These are phyloP conservation scores for Ulota crispa DNA, from an alignment of 225 moss, liverwort and hornwort species.

Conservation along the genomic window DNA sequence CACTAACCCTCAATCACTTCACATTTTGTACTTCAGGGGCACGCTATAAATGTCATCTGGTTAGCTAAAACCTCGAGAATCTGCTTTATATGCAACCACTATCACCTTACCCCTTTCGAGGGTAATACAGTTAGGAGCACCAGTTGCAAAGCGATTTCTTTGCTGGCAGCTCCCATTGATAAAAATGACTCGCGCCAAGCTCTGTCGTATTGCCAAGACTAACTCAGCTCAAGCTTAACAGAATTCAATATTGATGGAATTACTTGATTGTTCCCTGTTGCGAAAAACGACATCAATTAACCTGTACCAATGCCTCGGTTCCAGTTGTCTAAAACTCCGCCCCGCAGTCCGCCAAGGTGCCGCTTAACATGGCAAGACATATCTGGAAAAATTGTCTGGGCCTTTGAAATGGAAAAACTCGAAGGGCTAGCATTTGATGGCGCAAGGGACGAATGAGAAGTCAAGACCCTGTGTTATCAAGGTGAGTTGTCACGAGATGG, in stretches of 20 bases:
- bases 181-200: constrained; percentile 13
- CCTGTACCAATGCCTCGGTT: constrained; percentile 13
- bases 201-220: background rate
- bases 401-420: constrained; percentile 8
- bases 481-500: constrained; percentile 41
- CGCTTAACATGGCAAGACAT: background rate
- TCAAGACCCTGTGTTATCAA: constrained; percentile 36
- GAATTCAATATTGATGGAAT: constrained; percentile 11
- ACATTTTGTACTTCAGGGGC: background rate
- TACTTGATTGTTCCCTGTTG: constrained; percentile 22
- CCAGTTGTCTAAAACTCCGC: constrained; percentile 2
- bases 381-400: constrained; percentile 10
- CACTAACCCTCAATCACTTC: constrained; percentile 2
- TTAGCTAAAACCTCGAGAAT: constrained; percentile 5
- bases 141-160: constrained; percentile 16
- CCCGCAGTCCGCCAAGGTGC: constrained; percentile 4
- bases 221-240: background rate
- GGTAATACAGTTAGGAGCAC: constrained; percentile 18
- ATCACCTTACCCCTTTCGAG: constrained; percentile 33
- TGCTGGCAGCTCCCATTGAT: constrained; percentile 14
- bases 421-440: background rate
- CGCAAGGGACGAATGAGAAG: background rate
- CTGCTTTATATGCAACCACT: constrained; percentile 14
- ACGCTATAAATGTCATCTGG: background rate
- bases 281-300: constrained; percentile 13